Evolutionary conservation across 176 grass and related monocot species (phyloP).

Genomic region (Secale cereale): DNA sequence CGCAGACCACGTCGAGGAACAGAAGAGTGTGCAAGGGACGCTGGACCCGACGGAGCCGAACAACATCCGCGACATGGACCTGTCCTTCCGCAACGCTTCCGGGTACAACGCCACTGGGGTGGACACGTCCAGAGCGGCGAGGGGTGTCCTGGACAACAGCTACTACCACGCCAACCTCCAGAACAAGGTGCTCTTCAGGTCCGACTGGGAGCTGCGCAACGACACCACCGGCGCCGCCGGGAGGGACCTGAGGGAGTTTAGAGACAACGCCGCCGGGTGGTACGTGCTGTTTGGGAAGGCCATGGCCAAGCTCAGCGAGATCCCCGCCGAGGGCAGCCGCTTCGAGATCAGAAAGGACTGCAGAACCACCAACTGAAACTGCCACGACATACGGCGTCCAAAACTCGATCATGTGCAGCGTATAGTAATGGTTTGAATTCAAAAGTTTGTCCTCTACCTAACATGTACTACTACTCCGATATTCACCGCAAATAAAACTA

Average conservation of each 20-base stretch:
- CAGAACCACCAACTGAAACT: background rate
- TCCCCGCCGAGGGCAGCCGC: constrained; percentile 14
- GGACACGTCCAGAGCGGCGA: background rate
- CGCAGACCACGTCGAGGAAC: background rate
- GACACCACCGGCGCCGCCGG: background rate
- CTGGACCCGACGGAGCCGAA: background rate
- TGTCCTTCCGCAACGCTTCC: background rate
- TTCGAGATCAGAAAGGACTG: constrained; percentile 36
- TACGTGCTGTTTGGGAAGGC: background rate
- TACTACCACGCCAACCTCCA: constrained; percentile 22
- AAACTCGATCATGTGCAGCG: no score
- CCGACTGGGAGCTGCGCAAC: constrained; percentile 24
- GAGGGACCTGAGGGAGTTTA: background rate
- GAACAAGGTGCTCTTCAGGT: constrained; percentile 29
- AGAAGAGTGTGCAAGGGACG: no score
- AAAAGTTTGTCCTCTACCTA: no score
- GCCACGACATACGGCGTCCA: background rate
- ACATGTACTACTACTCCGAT: no score
- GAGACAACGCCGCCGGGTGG: background rate
- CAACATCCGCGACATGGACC: constrained; percentile 2
- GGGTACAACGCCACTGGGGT: background rate
- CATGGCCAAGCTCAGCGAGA: constrained; percentile 46
- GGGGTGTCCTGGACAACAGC: background rate
- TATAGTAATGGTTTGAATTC: no score
- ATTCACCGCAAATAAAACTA: no score